Percentiles rank a stretch among this genome's conserved stretches.
phyloP scores from a whole-genome alignment of 2,329 filamentous ascomycete species.

The Phialemoniopsis sp. region DNA sequence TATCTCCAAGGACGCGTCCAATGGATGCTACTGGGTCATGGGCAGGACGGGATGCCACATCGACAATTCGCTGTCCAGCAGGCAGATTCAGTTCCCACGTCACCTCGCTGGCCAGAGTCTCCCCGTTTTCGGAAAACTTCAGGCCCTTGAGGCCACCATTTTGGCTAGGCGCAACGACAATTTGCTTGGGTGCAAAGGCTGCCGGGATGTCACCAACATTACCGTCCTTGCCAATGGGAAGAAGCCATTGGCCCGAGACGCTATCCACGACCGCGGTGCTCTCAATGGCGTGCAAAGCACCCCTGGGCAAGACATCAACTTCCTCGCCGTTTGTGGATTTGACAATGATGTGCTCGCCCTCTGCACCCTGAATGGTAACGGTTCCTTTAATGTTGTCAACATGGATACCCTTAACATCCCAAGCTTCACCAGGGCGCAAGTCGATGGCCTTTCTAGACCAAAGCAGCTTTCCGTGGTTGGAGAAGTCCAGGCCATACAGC shows the following conservation, averaged over 20 bases:
- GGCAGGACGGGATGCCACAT: conserved; percentile 62
- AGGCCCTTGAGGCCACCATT: conserved; percentile 50
- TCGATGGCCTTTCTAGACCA: conserved; percentile 70
- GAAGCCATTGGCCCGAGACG: conserved; percentile 45
- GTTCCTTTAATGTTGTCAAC: conserved; percentile 52
- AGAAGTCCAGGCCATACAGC: conserved; percentile 75
- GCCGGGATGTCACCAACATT: conserved; percentile 40
- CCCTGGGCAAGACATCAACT: conserved; percentile 36
- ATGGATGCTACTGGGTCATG: conserved; percentile 93
- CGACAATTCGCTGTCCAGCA: conserved; percentile 61
- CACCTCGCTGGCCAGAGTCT: conserved; percentile 37
- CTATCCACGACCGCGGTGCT: conserved; percentile 50
- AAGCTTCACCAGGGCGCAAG: conserved; percentile 48
- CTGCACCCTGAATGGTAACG: conserved; percentile 54
- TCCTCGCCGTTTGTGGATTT: conserved; percentile 48
- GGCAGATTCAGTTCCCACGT: conserved; percentile 73
- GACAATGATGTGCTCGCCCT: conserved; percentile 59
- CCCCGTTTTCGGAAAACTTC: conserved; percentile 40
- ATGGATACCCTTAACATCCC: conserved; percentile 66
- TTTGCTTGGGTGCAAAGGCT: conserved; percentile 44
- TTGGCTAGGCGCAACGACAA: conserved; percentile 46
- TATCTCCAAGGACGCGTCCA: conserved; percentile 85
- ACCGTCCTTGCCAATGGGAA: conserved; percentile 48
- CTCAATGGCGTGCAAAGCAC: conserved; percentile 31
- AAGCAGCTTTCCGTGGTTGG: conserved; percentile 65